Percentiles rank a stretch among this genome's conserved stretches.
Evolutionary conservation across 257 asterid genomes (phyloP).

Genomic region (Galeopsis tetrahit): DNA sequence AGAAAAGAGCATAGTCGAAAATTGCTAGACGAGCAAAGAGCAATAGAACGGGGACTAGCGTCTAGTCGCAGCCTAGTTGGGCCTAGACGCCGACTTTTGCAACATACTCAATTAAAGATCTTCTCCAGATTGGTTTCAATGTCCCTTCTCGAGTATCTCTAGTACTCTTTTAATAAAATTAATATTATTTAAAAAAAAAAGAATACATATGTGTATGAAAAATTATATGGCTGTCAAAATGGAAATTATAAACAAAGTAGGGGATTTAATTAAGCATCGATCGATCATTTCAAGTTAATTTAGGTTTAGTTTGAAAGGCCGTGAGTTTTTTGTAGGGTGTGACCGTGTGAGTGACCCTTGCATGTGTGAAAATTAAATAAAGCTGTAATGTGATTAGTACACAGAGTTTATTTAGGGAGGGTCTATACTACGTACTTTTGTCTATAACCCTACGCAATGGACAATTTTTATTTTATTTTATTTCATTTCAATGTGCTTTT

Average conservation of each 20-base stretch:
- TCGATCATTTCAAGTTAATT: not conserved
- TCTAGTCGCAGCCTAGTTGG: too few species aligned
- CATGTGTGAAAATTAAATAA: constrained; percentile 36
- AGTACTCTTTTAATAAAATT: too few species aligned
- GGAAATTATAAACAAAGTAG: not conserved
- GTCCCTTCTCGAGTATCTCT: too few species aligned
- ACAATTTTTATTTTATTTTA: constrained; percentile 28
- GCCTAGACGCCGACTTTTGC: too few species aligned
- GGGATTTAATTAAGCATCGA: constrained; percentile 11
- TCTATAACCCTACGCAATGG: constrained; percentile 47
- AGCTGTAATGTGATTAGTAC: constrained; percentile 17
- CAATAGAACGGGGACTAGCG: too few species aligned
- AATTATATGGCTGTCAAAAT: too few species aligned
- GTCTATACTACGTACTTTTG: constrained; percentile 45
- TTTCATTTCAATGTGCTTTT: constrained; percentile 12
- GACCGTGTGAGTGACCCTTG: constrained; percentile 32
- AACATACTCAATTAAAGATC: too few species aligned
- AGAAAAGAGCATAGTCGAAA: too few species aligned
- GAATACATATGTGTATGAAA: too few species aligned
- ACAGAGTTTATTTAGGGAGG: not conserved
- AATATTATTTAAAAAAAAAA: too few species aligned
- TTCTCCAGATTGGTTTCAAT: too few species aligned
- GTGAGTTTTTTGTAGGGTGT: constrained; percentile 50
- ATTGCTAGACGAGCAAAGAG: too few species aligned
- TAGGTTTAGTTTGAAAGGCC: constrained; percentile 33